Conservation (phyloP, 805 yeast species). For the Cyberlindnera nakhonratchasimensis region DNA sequence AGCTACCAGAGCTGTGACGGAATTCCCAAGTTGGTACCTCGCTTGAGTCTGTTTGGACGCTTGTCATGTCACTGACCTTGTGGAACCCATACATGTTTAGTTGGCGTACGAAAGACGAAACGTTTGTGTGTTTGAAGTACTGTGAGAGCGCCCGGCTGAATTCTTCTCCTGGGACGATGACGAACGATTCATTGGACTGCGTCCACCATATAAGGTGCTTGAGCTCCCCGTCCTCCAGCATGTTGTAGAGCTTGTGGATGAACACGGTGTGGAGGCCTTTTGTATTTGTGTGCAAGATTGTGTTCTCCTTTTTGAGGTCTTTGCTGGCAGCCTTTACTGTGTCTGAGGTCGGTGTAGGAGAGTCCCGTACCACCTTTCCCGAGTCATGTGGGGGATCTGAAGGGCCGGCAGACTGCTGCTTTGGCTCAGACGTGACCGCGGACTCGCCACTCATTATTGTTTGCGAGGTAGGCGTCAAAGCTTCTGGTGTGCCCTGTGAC, state of each 20-base stretch:
- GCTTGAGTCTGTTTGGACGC: slow-evolving; percentile 1
- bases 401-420: neutral
- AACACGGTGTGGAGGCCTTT: slow-evolving; percentile 50
- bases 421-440: neutral
- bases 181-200: slow-evolving; percentile 63
- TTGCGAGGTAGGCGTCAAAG: neutral
- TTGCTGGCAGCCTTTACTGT: neutral
- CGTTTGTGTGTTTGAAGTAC: slow-evolving; percentile 78
- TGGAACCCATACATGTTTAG: slow-evolving; percentile 48
- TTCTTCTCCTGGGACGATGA: slow-evolving; percentile 81
- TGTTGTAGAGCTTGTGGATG: slow-evolving; percentile 85
- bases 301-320: slow-evolving; percentile 17
- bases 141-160: slow-evolving; percentile 66
- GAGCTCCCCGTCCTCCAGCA: slow-evolving; percentile 76
- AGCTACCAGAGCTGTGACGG: slow-evolving; percentile 74
- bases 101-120: slow-evolving; percentile 72
- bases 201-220: slow-evolving; percentile 87
- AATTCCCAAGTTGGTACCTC: slow-evolving; percentile 69
- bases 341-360: neutral
- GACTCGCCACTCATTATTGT: neutral
- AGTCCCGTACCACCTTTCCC: neutral
- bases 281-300: slow-evolving; percentile 22
- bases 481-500: neutral
- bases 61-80: slow-evolving; percentile 13
- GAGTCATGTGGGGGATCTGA: neutral